phyloP scores from a whole-genome alignment of 1,284 basidiomycete species.

The Ceratobasidium sp. region DNA sequence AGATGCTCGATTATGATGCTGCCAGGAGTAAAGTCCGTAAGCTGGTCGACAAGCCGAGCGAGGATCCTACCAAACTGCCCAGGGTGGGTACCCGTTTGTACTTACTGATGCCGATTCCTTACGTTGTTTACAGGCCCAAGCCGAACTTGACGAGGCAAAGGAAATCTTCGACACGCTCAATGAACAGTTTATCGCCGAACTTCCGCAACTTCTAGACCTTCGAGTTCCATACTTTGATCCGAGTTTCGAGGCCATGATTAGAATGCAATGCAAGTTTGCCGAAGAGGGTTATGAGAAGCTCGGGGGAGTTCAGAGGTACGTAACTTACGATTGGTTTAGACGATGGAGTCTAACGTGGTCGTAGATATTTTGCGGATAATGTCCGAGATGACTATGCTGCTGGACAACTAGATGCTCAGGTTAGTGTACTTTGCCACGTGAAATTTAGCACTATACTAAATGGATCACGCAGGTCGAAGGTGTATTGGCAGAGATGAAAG shows the following conservation, averaged over 20 bases:
- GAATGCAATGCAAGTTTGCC: conserved; percentile 96
- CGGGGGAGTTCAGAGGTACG: conserved; percentile 88
- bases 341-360: conserved; percentile 6
- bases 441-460: background rate
- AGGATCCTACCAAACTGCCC: conserved; percentile 91
- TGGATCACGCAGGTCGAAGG: conserved; percentile 75
- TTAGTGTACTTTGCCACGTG: conserved; percentile 47
- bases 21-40: conserved; percentile 90
- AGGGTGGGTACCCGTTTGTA: conserved; percentile 57
- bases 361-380: conserved; percentile 85
- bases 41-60: conserved; percentile 89
- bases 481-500: conserved; percentile 94
- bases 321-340: background rate
- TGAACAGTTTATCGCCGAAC: conserved; percentile 86
- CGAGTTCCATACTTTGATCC: conserved; percentile 98
- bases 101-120: background rate
- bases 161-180: conserved; percentile 95
- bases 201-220: conserved; percentile 92
- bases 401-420: conserved; percentile 93
- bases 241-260: conserved; percentile 98
- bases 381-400: conserved; percentile 97
- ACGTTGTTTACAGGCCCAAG: conserved; percentile 71
- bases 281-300: conserved; percentile 99
- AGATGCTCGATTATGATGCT: conserved; percentile 96
- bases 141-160: conserved; percentile 92